Conservation (phyloP, 495 filamentous ascomycete species). For the Xylaria nigripes region DNA sequence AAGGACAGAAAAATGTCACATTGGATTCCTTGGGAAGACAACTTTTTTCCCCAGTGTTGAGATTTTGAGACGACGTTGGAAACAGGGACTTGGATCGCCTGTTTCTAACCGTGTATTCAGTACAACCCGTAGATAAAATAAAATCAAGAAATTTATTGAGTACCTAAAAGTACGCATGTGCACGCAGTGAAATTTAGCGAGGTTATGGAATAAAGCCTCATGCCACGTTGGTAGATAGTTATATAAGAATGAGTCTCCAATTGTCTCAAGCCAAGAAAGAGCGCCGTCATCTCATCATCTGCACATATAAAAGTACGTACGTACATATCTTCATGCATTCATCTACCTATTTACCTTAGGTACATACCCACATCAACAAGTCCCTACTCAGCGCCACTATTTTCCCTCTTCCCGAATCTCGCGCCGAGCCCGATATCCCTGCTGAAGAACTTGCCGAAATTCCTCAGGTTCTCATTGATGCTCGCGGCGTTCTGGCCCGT, state of each 20-base stretch:
- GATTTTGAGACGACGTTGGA: no score
- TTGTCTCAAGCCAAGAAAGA: no score
- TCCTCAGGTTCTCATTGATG: constrained; percentile 86
- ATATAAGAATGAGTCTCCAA: no score
- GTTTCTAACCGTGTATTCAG: constrained; percentile 17
- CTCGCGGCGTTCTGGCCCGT: constrained; percentile 41
- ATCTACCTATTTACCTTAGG: no score
- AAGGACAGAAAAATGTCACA: not conserved
- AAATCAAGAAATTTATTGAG: not conserved
- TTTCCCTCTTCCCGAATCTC: constrained; percentile 51
- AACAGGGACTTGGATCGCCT: no score
- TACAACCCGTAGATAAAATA: constrained; percentile 19
- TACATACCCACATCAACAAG: not conserved
- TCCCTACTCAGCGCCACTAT: not conserved
- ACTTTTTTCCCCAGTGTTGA: not conserved
- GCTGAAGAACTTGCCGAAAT: constrained; percentile 92
- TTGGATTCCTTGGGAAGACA: not conserved
- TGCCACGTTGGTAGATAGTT: no score
- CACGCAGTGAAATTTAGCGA: no score
- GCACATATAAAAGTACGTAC: no score
- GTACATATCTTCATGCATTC: no score
- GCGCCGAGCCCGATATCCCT: constrained; percentile 78
- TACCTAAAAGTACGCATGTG: not conserved
- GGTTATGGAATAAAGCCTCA: no score
- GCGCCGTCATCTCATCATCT: no score